Conservation (phyloP, 768 basidiomycete species). For the Trametes gibbosa region DNA sequence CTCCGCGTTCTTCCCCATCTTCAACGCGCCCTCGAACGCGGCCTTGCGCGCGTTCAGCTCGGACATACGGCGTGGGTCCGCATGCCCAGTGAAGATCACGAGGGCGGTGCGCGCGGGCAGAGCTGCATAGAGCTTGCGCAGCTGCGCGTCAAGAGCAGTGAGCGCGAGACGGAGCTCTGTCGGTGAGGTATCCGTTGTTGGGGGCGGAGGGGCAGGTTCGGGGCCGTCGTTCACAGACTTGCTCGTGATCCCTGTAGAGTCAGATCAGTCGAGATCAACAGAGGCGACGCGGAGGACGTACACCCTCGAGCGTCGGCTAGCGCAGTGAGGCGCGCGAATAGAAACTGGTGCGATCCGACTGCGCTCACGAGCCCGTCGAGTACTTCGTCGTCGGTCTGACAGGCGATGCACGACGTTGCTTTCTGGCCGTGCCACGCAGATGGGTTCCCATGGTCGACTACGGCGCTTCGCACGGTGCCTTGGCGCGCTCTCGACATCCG, state of each 20-base stretch:
- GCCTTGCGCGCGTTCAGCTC: constrained; percentile 65
- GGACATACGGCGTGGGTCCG: constrained; percentile 81
- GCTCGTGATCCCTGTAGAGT: constrained; percentile 55
- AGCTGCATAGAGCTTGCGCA: constrained; percentile 58
- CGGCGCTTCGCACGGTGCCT: constrained; percentile 53
- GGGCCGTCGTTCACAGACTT: constrained; percentile 41
- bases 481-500: constrained; percentile 60
- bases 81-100: constrained; percentile 85
- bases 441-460: constrained; percentile 86
- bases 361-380: constrained; percentile 63
- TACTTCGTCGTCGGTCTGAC: constrained; percentile 76
- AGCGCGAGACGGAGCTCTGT: constrained; percentile 31
- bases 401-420: constrained; percentile 73
- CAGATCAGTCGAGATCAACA: neutral
- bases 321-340: constrained; percentile 81
- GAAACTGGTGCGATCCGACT: constrained; percentile 68
- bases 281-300: constrained; percentile 36
- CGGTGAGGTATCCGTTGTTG: constrained; percentile 15
- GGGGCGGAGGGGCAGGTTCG: constrained; percentile 11
- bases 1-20: constrained; percentile 53
- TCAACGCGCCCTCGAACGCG: constrained; percentile 67
- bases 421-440: constrained; percentile 81
- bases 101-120: constrained; percentile 81
- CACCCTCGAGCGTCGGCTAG: constrained; percentile 82
- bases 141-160: constrained; percentile 53